Conservation (phyloP, 495 filamentous ascomycete species). For the Jackrogersella multiformis region DNA sequence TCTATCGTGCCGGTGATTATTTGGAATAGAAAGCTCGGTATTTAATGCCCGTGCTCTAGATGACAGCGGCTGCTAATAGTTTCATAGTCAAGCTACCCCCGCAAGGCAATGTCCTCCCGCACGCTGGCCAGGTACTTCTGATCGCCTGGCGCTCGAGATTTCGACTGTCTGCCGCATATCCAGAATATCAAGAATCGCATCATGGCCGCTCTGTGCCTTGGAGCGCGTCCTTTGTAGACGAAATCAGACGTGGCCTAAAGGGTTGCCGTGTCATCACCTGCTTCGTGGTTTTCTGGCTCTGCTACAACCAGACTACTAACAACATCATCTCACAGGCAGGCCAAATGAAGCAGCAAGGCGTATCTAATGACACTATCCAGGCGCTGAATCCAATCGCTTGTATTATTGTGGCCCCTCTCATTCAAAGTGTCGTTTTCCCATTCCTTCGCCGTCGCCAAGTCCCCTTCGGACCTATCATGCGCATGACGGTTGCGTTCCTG, state of each 20-base stretch:
- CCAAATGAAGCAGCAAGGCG: constrained; percentile 9
- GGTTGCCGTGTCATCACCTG: constrained; percentile 6
- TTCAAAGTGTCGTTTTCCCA: constrained; percentile 6
- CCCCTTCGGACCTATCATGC: not conserved
- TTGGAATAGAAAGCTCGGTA: constrained; percentile 1
- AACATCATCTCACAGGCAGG: constrained; percentile 10
- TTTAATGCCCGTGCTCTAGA: not conserved
- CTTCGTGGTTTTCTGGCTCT: constrained; percentile 13
- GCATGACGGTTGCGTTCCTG: constrained; percentile 43
- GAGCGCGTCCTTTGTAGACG: not conserved
- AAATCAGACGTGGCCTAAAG: constrained; percentile 10
- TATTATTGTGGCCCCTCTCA: constrained; percentile 9
- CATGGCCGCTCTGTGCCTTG: not conserved
- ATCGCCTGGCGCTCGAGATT: not conserved
- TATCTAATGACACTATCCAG: constrained; percentile 16
- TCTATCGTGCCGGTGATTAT: constrained; percentile 22
- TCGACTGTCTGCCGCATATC: not conserved
- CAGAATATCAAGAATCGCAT: not conserved
- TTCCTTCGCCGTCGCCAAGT: not conserved
- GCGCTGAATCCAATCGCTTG: constrained; percentile 4
- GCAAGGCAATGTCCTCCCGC: not conserved
- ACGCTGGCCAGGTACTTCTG: not conserved
- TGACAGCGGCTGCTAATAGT: not conserved
- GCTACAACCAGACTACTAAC: constrained; percentile 10
- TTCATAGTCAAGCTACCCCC: not conserved